Evolutionary conservation across 2,329 filamentous ascomycete species (phyloP).

Genomic region (Penicillium sp.): DNA sequence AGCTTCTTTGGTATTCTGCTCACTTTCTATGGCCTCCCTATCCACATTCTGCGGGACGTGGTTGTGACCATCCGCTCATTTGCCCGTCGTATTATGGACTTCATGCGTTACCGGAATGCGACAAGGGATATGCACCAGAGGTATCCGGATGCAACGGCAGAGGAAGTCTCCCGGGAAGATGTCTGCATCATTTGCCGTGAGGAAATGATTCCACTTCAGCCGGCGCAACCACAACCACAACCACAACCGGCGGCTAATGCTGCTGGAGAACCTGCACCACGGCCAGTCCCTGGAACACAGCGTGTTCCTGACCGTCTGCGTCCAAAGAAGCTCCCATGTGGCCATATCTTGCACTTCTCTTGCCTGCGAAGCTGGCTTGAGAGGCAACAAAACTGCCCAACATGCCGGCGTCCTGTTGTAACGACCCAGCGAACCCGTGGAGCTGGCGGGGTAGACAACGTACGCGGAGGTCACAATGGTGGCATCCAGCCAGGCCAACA

Average conservation of each 20-base stretch:
- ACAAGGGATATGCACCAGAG: constrained; percentile 84
- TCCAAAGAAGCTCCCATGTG: constrained; percentile 92
- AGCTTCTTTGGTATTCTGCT: constrained; percentile 90
- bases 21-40: constrained; percentile 86
- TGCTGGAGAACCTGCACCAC: constrained; percentile 26
- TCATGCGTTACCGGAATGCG: constrained; percentile 81
- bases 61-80: constrained; percentile 92
- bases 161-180: constrained; percentile 76
- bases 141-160: constrained; percentile 80
- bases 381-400: constrained; percentile 92
- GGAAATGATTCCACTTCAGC: constrained; percentile 77
- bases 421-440: constrained; percentile 32
- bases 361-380: constrained; percentile 96
- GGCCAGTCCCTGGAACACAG: constrained; percentile 16
- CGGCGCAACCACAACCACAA: constrained; percentile 37
- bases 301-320: constrained; percentile 67
- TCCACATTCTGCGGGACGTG: constrained; percentile 91
- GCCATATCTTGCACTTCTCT: constrained; percentile 86
- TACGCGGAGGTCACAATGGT: constrained; percentile 24
- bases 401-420: constrained; percentile 75
- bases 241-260: constrained; percentile 38
- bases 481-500: constrained; percentile 34
- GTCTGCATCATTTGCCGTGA: constrained; percentile 97
- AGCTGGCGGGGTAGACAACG: constrained; percentile 27
- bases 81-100: constrained; percentile 75